phyloP scores from a whole-genome alignment of 345 rosid genomes.

The Citrus sp. region DNA sequence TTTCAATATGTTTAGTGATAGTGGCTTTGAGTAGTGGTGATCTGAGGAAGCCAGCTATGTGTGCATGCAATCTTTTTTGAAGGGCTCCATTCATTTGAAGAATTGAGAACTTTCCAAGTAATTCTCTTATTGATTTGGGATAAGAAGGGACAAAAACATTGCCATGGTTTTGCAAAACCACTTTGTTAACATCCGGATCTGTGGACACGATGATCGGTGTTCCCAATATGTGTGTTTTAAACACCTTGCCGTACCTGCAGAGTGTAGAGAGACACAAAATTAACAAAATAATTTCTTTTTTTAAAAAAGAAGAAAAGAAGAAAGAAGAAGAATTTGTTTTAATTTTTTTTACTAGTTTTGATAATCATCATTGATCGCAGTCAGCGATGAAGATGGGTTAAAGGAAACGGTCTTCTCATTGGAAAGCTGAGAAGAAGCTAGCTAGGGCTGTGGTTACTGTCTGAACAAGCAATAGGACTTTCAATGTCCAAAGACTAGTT shows the following conservation, averaged over 20 bases:
- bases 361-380: neutral
- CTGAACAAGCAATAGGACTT: constrained; percentile 16
- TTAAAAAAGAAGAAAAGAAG: too few species aligned
- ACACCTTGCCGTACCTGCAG: constrained; percentile 76
- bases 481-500: neutral
- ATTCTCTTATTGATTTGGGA: constrained; percentile 70
- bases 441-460: constrained; percentile 26
- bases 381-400: neutral
- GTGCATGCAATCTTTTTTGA: constrained; percentile 72
- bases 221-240: constrained; percentile 85
- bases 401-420: neutral
- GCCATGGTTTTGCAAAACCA: constrained; percentile 80
- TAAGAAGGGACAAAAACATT: constrained; percentile 78
- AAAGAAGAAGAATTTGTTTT: too few species aligned
- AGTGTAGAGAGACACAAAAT: neutral
- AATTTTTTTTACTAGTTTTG: neutral
- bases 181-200: constrained; percentile 90
- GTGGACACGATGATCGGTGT: constrained; percentile 90
- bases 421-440: constrained; percentile 23
- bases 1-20: constrained; percentile 58
- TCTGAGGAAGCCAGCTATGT: constrained; percentile 72
- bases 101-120: constrained; percentile 75
- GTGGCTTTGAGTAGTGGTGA: constrained; percentile 72
- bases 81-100: constrained; percentile 71
- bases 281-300: too few species aligned